phyloP scores from a whole-genome alignment of 768 basidiomycete species.

The Termitomyces sp. region DNA sequence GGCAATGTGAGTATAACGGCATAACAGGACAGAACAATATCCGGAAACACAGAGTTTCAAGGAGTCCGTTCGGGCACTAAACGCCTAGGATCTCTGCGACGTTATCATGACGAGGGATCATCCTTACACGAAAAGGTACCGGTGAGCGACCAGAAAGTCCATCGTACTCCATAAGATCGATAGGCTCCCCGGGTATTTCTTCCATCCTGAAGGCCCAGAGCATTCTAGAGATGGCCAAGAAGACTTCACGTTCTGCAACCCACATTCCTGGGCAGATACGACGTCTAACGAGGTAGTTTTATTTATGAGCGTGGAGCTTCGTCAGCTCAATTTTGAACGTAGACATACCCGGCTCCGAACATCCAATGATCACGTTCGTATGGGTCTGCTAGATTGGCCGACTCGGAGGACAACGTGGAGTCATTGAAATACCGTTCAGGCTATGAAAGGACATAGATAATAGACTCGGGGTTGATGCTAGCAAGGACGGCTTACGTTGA shows the following conservation, averaged over 20 bases:
- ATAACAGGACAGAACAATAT: not conserved
- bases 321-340: constrained; percentile 3
- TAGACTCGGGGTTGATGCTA: not conserved
- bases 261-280: constrained; percentile 39
- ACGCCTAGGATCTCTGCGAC: constrained; percentile 20
- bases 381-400: constrained; percentile 34
- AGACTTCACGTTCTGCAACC: constrained; percentile 41
- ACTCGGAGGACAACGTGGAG: constrained; percentile 30
- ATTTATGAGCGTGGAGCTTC: not conserved
- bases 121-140: constrained; percentile 32
- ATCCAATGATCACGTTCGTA: constrained; percentile 45
- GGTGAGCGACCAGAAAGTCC: constrained; percentile 41
- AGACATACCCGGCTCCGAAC: constrained; percentile 39
- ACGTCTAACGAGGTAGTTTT: constrained; percentile 16
- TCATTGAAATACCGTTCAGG: constrained; percentile 43
- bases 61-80: not conserved
- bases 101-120: constrained; percentile 24
- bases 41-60: not conserved
- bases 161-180: constrained; percentile 41
- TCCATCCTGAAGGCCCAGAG: constrained; percentile 42
- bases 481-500: constrained; percentile 16
- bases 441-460: constrained; percentile 11
- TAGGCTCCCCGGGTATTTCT: constrained; percentile 34
- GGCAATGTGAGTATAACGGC: not conserved
- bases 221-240: constrained; percentile 37